A percentile compares a stretch with the other conserved stretches of the same genome.
These are phyloP conservation scores for Daphne laureola DNA, from an alignment of 441 rosid species.

Conservation along the genomic window DNA sequence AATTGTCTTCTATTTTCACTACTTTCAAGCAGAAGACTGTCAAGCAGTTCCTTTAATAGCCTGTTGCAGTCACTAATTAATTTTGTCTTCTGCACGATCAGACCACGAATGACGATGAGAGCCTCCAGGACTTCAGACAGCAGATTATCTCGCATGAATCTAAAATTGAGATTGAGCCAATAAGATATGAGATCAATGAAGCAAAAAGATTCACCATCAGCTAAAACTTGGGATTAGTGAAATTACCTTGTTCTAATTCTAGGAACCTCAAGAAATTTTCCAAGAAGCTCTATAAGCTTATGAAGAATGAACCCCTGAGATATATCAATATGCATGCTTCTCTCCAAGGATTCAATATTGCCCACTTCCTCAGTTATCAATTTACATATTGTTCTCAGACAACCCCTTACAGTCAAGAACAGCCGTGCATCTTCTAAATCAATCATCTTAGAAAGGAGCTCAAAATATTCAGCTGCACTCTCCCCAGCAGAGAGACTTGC, in stretches of 20 bases:
- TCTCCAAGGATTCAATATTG: constrained; percentile 90
- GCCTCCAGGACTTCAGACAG: constrained; percentile 96
- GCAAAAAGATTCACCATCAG: constrained; percentile 9
- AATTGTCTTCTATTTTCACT: constrained; percentile 95
- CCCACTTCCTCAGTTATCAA: constrained; percentile 90
- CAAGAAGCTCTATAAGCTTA: constrained; percentile 96
- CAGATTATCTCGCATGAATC: constrained; percentile 94
- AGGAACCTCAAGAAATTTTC: constrained; percentile 92
- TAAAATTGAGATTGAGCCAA: constrained; percentile 27
- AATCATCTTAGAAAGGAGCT: constrained; percentile 93
- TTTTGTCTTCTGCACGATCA: constrained; percentile 99
- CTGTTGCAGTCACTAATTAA: constrained; percentile 95
- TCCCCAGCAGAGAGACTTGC: constrained; percentile 95
- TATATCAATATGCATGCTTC: constrained; percentile 97
- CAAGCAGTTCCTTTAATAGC: constrained; percentile 91
- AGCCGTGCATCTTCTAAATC: constrained; percentile 95
- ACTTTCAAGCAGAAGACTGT: constrained; percentile 98
- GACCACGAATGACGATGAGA: constrained; percentile 93
- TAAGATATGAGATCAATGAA: constrained; percentile 19
- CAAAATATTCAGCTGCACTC: constrained; percentile 98
- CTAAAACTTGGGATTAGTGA: constrained; percentile 4
- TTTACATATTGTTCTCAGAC: constrained; percentile 80
- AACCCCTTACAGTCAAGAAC: constrained; percentile 91
- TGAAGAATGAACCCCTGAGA: constrained; percentile 99
- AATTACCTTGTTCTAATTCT: constrained; percentile 90